Evolutionary conservation across 352 stramenopile species (phyloP).

Genomic region (Halophytophthora polymorphica): DNA sequence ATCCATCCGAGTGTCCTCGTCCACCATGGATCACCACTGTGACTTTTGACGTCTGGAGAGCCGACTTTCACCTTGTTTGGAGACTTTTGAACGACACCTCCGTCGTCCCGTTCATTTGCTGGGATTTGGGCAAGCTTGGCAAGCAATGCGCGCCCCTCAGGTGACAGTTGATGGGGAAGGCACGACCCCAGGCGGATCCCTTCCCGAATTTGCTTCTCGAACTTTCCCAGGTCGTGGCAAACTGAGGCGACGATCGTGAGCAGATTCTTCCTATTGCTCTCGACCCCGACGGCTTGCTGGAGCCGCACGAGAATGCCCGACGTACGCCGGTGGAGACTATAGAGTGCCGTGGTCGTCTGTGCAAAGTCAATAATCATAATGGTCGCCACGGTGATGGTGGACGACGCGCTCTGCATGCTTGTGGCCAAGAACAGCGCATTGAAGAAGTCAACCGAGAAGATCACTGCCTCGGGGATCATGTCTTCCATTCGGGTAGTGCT

Average conservation of each 20-base stretch:
- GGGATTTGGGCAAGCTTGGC: neutral
- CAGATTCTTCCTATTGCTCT: slow-evolving; percentile 1
- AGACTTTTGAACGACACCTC: neutral
- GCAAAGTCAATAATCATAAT: slow-evolving; percentile 24
- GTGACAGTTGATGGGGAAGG: neutral
- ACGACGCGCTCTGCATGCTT: slow-evolving; percentile 39
- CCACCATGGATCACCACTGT: neutral
- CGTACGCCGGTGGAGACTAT: slow-evolving; percentile 6
- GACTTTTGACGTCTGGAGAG: neutral
- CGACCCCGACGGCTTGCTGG: neutral
- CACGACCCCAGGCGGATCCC: neutral
- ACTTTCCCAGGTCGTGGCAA: neutral
- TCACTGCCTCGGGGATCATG: slow-evolving; percentile 25
- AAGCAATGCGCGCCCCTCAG: neutral
- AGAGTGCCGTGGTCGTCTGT: slow-evolving; percentile 13
- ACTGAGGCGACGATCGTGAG: slow-evolving; percentile 8
- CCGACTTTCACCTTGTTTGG: neutral
- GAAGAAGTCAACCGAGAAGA: slow-evolving; percentile 45
- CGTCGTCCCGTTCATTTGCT: neutral
- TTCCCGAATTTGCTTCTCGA: neutral
- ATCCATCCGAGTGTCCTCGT: neutral
- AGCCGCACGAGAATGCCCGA: slow-evolving; percentile 7
- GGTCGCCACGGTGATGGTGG: slow-evolving; percentile 19
- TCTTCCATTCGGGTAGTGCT: slow-evolving; percentile 20
- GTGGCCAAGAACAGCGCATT: slow-evolving; percentile 37